phyloP scores from a whole-genome alignment of 305 asterid genomes.

The Solanum hybrid region DNA sequence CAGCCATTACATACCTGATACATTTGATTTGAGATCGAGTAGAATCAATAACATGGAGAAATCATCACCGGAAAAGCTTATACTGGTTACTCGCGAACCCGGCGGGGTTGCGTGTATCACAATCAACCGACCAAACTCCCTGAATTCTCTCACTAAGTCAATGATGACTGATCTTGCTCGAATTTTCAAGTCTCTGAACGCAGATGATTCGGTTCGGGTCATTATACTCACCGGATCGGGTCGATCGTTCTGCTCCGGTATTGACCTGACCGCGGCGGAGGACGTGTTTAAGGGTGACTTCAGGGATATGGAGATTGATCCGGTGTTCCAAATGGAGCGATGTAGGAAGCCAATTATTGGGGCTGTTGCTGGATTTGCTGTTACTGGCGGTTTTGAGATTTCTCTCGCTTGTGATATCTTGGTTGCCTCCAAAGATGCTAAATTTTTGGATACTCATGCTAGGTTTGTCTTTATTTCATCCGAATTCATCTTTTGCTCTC shows the following conservation, averaged over 20 bases:
- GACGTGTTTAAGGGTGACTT: slow-evolving; percentile 85
- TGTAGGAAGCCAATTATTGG: slow-evolving; percentile 83
- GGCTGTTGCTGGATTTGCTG: slow-evolving; percentile 77
- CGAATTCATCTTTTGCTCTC: not conserved
- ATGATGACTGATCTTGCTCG: slow-evolving; percentile 64
- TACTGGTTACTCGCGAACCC: slow-evolving; percentile 39
- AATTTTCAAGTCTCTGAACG: slow-evolving; percentile 40
- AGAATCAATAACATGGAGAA: slow-evolving; percentile 2
- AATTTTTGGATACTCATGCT: slow-evolving; percentile 92
- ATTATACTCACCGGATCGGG: slow-evolving; percentile 67
- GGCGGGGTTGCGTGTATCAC: slow-evolving; percentile 53
- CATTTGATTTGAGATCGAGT: not conserved
- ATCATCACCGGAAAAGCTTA: slow-evolving; percentile 49
- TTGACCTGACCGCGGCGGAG: slow-evolving; percentile 83
- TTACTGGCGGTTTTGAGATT: slow-evolving; percentile 95
- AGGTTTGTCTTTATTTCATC: slow-evolving; percentile 25
- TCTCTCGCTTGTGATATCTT: slow-evolving; percentile 82
- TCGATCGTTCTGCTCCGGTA: slow-evolving; percentile 89
- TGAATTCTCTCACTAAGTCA: slow-evolving; percentile 59
- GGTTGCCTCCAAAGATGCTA: slow-evolving; percentile 79
- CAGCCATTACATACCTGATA: not conserved
- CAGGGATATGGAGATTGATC: slow-evolving; percentile 60
- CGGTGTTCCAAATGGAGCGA: slow-evolving; percentile 79
- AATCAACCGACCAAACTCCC: slow-evolving; percentile 78
- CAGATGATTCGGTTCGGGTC: slow-evolving; percentile 62